Evolutionary conservation across 148 eudicot genomes (phyloP).

Genomic region (Simmondsia chinensis): DNA sequence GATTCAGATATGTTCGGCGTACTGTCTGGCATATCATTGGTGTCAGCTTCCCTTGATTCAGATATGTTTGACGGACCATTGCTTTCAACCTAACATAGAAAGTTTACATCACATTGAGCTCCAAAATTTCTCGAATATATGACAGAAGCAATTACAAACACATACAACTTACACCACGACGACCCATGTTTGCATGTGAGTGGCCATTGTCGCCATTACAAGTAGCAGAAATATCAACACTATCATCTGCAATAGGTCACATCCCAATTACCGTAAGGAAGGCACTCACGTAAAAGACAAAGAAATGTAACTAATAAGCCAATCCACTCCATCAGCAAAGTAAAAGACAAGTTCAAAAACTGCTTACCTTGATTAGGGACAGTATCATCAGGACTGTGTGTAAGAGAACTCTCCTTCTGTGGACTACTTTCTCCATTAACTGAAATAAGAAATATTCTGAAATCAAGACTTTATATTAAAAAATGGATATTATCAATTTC

Average conservation of each 20-base stretch:
- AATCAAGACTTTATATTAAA: too few species aligned
- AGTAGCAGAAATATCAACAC: constrained; percentile 20
- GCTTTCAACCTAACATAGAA: constrained; percentile 47
- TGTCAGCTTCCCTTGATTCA: too few species aligned
- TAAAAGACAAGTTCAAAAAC: too few species aligned
- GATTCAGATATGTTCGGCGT: too few species aligned
- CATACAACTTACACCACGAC: constrained; percentile 81
- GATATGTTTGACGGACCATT: constrained; percentile 39
- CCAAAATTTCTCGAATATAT: constrained; percentile 8
- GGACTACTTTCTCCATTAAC: constrained; percentile 34
- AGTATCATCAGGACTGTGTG: constrained; percentile 15
- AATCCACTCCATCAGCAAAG: not conserved
- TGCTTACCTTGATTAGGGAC: constrained; percentile 23
- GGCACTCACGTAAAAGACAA: constrained; percentile 1
- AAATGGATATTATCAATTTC: too few species aligned
- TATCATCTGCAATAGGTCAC: constrained; percentile 33
- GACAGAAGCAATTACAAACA: constrained; percentile 26
- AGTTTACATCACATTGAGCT: constrained; percentile 22
- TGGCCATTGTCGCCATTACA: constrained; percentile 15
- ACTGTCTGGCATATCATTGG: too few species aligned
- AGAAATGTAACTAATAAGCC: too few species aligned
- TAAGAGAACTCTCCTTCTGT: constrained; percentile 19
- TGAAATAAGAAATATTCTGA: not conserved
- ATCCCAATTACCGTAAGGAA: not conserved
- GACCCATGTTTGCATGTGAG: constrained; percentile 26